These are phyloP conservation scores for Globisporangium echinulatum DNA, from an alignment of 352 stramenopile species.

Conservation along the genomic window DNA sequence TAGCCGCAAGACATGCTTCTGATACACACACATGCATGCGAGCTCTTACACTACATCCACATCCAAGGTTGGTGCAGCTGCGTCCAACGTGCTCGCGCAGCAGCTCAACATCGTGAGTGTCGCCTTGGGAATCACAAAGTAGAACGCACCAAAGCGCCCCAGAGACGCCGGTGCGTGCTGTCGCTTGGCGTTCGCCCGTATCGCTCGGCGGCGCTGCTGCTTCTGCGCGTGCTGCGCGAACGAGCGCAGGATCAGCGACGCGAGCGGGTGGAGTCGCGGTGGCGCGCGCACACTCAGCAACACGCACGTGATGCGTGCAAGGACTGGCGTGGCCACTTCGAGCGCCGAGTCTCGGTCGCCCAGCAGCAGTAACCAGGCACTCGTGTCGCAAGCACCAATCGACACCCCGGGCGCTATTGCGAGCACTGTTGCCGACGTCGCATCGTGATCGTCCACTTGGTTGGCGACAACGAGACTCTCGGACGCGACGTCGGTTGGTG, in stretches of 20 bases:
- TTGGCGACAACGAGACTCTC: too few relatives aligned
- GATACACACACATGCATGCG: too few relatives aligned
- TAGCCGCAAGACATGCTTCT: too few relatives aligned
- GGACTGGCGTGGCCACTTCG: not conserved
- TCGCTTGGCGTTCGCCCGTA: not conserved
- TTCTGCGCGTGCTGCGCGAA: not conserved
- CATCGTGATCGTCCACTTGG: not conserved
- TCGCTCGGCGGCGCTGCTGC: not conserved
- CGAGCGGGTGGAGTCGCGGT: not conserved
- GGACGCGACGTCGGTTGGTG: too few relatives aligned
- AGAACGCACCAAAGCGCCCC: not conserved
- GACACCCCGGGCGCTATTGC: too few relatives aligned
- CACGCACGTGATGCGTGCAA: not conserved
- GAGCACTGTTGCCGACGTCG: too few relatives aligned
- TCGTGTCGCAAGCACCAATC: not conserved
- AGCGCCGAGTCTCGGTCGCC: not conserved
- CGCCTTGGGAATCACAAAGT: conserved; percentile 7
- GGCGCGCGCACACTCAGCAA: not conserved
- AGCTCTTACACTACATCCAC: too few relatives aligned
- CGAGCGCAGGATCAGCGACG: not conserved
- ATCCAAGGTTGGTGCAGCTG: too few relatives aligned
- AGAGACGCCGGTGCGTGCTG: not conserved
- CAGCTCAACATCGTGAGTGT: conserved; percentile 7
- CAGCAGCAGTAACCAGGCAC: not conserved
- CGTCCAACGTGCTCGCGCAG: too few relatives aligned